Base-by-base conservation (phyloP, 805 yeast species). In the Ogataea haglerorum region DNA sequence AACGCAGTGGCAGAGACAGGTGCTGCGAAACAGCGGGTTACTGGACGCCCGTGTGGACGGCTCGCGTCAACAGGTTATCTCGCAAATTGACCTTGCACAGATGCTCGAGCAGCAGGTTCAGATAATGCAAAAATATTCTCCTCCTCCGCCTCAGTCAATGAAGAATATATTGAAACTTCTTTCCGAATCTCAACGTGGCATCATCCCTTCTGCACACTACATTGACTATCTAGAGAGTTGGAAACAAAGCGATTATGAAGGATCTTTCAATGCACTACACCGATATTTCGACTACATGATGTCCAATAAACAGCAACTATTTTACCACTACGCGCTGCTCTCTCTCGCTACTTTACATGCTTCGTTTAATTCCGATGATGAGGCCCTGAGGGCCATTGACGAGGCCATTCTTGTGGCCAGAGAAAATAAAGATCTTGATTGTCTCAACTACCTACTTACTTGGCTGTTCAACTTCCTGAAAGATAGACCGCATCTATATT, bases 401-500 rank as follows among this genome's bases (percentile, higher is more conserved):
- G 96, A 89, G 58, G 93, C 96, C 0, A 83, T 88, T 2, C 70
- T 84, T 6, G 88, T 89, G 3, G 96, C 96, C 0, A 68, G 96
- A 49, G 96, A 89, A 53, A 82, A 83, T 51, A 80, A 80, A 46
- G 96, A 90, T 58, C 70, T 76, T 40, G 68, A 72, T 10, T 85
- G 95, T 18, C 68, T 88, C 30, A 82, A 85, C 19, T 80, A 80
- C 50, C 72, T 88, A 12, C 65, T 88, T 36, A 72, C 87, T 8
- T 84, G 93, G 89, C 66, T 87, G 1, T 78, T 80, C 49, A 75
- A 81, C 47, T 85, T 83, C 51, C 69, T 86, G 53, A 78, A 77
- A 45, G 75, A 76, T 43, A 73, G 81, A 52, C 96, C 95, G 0
- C 68, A 73, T 35, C 55, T 80, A 8, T 57, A 49, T 30, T 34